Conservation (phyloP, 192 early-diverging fungal species). For the Coemansia sp. region DNA sequence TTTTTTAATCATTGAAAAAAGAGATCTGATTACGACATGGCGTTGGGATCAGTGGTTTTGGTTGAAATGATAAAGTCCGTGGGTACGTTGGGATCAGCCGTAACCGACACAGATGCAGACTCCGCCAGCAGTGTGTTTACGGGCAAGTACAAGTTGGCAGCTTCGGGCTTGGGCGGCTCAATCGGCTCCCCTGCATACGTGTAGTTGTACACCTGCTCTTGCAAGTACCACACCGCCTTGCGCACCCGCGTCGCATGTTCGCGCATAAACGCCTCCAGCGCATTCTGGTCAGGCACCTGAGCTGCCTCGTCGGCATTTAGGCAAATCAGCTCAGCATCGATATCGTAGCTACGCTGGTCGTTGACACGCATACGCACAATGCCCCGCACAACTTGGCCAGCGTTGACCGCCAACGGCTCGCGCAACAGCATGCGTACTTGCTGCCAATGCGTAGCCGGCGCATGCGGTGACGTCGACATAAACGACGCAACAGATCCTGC, state of each 20-base stretch:
- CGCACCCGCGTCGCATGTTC: conserved; percentile 49
- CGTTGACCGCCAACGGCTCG: conserved; percentile 94
- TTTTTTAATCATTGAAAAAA: not conserved
- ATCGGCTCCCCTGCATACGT: conserved; percentile 54
- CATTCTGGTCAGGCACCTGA: conserved; percentile 29
- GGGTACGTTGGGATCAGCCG: conserved; percentile 9
- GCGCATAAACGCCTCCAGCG: conserved; percentile 12
- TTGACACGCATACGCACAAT: conserved; percentile 86
- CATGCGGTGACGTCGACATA: conserved; percentile 84
- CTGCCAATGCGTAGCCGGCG: conserved; percentile 97
- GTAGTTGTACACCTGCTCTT: conserved; percentile 90
- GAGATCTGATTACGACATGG: not conserved
- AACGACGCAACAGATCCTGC: conserved; percentile 58
- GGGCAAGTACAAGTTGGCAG: conserved; percentile 43
- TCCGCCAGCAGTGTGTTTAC: conserved; percentile 38
- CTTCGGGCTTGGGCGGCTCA: conserved; percentile 34
- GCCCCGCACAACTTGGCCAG: conserved; percentile 81
- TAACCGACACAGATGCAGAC: conserved; percentile 7
- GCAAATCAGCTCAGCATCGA: conserved; percentile 66
- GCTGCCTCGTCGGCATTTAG: conserved; percentile 44
- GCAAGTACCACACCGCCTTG: conserved; percentile 80
- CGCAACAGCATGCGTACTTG: conserved; percentile 91
- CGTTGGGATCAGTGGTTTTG: conserved; percentile 7
- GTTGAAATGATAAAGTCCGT: conserved; percentile 37
- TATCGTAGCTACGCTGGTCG: conserved; percentile 87